Evolutionary conservation across 768 basidiomycete genomes (phyloP).

Genomic region (Boletus tylopilopsis): DNA sequence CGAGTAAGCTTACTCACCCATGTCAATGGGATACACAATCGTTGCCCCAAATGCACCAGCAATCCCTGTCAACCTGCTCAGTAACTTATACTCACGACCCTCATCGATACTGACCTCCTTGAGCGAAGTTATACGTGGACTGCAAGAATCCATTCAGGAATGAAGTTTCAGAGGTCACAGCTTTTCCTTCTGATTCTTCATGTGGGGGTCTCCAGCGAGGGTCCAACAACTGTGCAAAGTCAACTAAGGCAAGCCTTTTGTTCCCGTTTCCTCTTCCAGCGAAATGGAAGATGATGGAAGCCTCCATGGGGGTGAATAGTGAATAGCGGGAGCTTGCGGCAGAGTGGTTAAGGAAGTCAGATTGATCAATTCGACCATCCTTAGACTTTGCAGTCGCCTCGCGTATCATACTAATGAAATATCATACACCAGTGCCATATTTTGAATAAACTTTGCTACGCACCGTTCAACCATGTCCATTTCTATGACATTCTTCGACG

Average conservation of each 20-base stretch:
- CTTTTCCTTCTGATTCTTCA: constrained; percentile 41
- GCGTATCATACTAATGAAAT: constrained; percentile 63
- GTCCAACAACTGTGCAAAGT: constrained; percentile 92
- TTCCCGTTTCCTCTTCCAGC: constrained; percentile 73
- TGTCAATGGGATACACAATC: constrained; percentile 96
- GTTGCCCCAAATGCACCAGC: constrained; percentile 95
- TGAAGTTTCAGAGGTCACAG: constrained; percentile 33
- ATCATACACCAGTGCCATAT: not conserved
- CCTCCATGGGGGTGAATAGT: constrained; percentile 97
- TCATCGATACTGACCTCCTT: constrained; percentile 57
- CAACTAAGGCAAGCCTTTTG: constrained; percentile 76
- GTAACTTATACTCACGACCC: not conserved
- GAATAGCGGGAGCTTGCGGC: constrained; percentile 87
- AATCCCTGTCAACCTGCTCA: constrained; percentile 52
- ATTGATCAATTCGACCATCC: constrained; percentile 93
- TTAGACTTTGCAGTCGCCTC: constrained; percentile 88
- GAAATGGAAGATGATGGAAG: constrained; percentile 97
- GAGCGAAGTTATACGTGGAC: constrained; percentile 82
- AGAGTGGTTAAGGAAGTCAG: constrained; percentile 92
- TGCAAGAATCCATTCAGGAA: constrained; percentile 55
- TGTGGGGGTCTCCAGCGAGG: constrained; percentile 81
- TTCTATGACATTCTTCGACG: constrained; percentile 37
- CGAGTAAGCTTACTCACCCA: constrained; percentile 51
- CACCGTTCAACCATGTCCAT: constrained; percentile 97
- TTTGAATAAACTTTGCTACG: not conserved